phyloP scores from a whole-genome alignment of 2,329 filamentous ascomycete species.

The Kalaharituber pfeilii region DNA sequence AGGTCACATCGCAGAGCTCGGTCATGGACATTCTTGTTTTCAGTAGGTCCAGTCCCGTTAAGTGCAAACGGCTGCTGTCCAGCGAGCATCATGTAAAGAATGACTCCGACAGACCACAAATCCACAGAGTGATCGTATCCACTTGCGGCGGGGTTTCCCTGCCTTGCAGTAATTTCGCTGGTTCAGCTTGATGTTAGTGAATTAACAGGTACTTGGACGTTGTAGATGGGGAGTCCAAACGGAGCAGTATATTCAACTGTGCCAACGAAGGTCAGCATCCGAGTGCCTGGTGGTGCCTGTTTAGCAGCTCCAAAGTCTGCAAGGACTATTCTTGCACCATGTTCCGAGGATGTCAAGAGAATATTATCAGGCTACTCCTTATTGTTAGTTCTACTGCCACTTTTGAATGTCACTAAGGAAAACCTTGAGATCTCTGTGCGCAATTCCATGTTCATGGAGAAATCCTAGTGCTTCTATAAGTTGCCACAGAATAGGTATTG shows the following conservation, averaged over 20 bases:
- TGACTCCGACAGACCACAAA: constrained; percentile 16
- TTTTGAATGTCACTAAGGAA: not conserved
- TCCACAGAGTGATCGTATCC: constrained; percentile 15
- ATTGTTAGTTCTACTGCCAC: not conserved
- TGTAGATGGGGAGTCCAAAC: constrained; percentile 2
- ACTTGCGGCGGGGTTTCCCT: not conserved
- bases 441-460: constrained; percentile 14
- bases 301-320: constrained; percentile 17
- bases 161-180: not conserved
- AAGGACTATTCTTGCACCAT: constrained; percentile 13
- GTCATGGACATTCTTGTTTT: constrained; percentile 5
- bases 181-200: constrained; percentile 3
- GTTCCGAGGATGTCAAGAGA: constrained; percentile 9
- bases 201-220: not conserved
- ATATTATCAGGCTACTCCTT: constrained; percentile 18
- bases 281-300: constrained; percentile 4
- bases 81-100: constrained; percentile 15
- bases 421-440: constrained; percentile 19
- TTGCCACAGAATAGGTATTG: constrained; percentile 17
- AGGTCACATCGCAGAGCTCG: constrained; percentile 9
- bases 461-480: constrained; percentile 16
- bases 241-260: constrained; percentile 17
- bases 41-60: constrained; percentile 4
- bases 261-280: constrained; percentile 15
- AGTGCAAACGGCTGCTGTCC: constrained; percentile 8